Evolutionary conservation across 192 early-diverging fungal genomes (phyloP).

Genomic region (Dimargaris cristalligena): DNA sequence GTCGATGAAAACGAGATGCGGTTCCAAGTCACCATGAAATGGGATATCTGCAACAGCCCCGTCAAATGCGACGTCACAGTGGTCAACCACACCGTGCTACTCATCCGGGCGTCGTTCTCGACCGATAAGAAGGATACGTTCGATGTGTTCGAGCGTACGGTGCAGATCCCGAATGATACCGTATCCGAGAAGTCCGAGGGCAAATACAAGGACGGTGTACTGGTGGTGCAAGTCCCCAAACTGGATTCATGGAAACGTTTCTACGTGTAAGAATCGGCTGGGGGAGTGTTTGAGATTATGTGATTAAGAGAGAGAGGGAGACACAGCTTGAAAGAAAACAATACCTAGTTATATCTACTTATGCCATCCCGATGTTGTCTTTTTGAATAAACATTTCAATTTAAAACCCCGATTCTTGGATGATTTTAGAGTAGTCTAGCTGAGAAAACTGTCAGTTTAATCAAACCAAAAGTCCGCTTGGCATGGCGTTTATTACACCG

Average conservation of each 20-base stretch:
- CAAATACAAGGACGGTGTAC: slow-evolving; percentile 8
- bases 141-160: slow-evolving; percentile 4
- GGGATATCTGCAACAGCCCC: neutral
- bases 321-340: too few relatives aligned
- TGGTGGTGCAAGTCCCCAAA: slow-evolving; percentile 7
- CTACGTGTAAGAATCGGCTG: slow-evolving; percentile 1
- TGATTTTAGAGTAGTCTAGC: too few relatives aligned
- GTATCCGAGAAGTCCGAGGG: slow-evolving; percentile 7
- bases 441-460: too few relatives aligned
- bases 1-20: slow-evolving; percentile 2
- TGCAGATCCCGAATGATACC: neutral
- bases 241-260: neutral
- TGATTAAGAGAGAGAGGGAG: too few relatives aligned
- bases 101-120: slow-evolving; percentile 5
- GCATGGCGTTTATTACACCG: too few relatives aligned
- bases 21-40: slow-evolving; percentile 9
- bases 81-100: neutral
- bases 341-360: too few relatives aligned
- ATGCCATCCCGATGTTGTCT: too few relatives aligned
- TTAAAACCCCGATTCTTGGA: too few relatives aligned
- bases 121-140: slow-evolving; percentile 9
- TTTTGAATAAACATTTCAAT: too few relatives aligned
- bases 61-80: slow-evolving; percentile 8
- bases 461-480: too few relatives aligned
- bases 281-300: too few relatives aligned